Evolutionary conservation across 129 eudicot genomes (phyloP), one percentile per base, ranked within the genome.

Genomic region (Chrysanthemum lavandulifolium): DNA sequence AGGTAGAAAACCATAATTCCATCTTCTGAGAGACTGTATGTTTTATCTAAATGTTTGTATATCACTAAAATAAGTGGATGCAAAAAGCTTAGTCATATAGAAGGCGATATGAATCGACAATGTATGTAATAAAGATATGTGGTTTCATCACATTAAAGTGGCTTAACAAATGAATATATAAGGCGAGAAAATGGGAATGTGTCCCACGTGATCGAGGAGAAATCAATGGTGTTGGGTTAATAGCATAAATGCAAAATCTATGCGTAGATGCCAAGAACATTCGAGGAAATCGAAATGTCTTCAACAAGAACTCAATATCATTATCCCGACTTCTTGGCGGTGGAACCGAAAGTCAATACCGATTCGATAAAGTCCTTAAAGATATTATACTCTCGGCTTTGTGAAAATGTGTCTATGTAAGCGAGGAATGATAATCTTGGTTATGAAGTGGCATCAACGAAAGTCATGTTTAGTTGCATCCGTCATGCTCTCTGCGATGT

Each of bases 191-290:
- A 61, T 90, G 98, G 98, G 97, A 94, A 71, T 52, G 69, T n/a
- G 69, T 82, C 43, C 85, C 92, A 2, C 18, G 16, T 2, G 88
- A 81, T 27, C 82, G n/a, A n/a, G 59, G 60, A 84, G 73, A 58
- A 94, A 81, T 52, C 79, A 50, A 43, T 94, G 98, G 98, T 94
- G 98, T 80, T 94, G 98, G 98, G 92, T 86, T 15, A 90, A 90
- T 67, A 94, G 98, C 69, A 90, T 94, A 49, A 94, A 94, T 72
- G 97, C 97, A 3, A 94, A 90, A 81, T 81, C 98, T 48, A 82
- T 94, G 96, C 72, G 84, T 21, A 87, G 98, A 74, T 94, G 98
- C 76, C 83, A 73, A 19, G 98, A 87, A 68, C 15, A 87, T 90
- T 59, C 74, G n/a, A 73, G 1, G 98, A 94, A 78, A 78, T 90